Conservation (phyloP, 176 grass and related monocot genomes). For the Phragmites australis region DNA sequence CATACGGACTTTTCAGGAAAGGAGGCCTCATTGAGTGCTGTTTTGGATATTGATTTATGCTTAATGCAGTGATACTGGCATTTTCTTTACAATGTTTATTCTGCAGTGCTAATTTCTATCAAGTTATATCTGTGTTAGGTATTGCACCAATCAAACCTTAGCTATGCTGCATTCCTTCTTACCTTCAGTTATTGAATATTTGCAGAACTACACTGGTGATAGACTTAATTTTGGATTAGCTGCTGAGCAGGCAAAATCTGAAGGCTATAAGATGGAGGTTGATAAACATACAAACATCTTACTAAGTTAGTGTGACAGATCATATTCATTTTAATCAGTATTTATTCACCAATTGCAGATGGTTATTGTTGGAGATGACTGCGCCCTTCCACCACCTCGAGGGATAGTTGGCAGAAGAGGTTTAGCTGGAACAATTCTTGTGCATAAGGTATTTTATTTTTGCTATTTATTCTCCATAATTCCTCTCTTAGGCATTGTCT, state of each 20-base stretch:
- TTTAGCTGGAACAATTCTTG: slow-evolving; percentile 90
- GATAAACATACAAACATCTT: slow-evolving; percentile 18
- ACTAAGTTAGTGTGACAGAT: neutral
- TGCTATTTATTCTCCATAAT: slow-evolving; percentile 20
- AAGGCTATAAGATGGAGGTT: slow-evolving; percentile 99
- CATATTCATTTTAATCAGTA: slow-evolving; percentile 28
- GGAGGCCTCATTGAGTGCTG: neutral
- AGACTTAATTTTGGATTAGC: slow-evolving; percentile 99
- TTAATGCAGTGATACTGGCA: slow-evolving; percentile 13
- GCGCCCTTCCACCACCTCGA: slow-evolving; percentile 87
- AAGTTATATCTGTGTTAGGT: neutral
- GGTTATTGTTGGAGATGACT: slow-evolving; percentile 99
- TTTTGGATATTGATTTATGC: slow-evolving; percentile 34
- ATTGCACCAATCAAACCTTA: slow-evolving; percentile 5
- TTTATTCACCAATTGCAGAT: slow-evolving; percentile 57
- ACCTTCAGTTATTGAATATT: slow-evolving; percentile 43
- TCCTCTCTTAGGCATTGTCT: neutral
- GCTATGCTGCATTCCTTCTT: slow-evolving; percentile 16
- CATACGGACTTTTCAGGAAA: neutral
- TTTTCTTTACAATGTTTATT: neutral
- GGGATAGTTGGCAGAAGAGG: slow-evolving; percentile 98
- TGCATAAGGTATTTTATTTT: slow-evolving; percentile 77
- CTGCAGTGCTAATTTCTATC: slow-evolving; percentile 7
- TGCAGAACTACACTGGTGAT: slow-evolving; percentile 99
- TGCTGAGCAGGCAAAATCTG: slow-evolving; percentile 98